Conservation (phyloP, 2,329 filamentous ascomycete genomes). For the Seiridium unicorne region DNA sequence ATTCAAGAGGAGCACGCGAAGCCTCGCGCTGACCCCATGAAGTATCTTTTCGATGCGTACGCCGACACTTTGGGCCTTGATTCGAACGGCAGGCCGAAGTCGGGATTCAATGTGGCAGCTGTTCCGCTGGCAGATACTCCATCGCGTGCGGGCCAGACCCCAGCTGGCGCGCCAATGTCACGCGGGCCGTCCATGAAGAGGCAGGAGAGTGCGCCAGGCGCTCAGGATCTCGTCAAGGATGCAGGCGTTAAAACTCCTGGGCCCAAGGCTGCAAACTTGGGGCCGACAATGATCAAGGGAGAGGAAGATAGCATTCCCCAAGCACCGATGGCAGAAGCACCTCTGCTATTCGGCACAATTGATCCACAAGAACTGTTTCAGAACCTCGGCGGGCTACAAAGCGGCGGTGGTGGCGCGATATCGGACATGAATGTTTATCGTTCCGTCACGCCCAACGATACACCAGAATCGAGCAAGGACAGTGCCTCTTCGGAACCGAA, state of each 20-base stretch:
- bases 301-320: constrained; percentile 19
- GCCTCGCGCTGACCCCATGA: constrained; percentile 52
- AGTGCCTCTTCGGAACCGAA: constrained; percentile 58
- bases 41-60: constrained; percentile 51
- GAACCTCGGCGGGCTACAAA: constrained; percentile 38
- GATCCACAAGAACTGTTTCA: constrained; percentile 51
- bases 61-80: constrained; percentile 50
- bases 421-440: constrained; percentile 53
- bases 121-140: constrained; percentile 37
- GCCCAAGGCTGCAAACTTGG: too few relatives aligned
- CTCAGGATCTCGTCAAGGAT: constrained; percentile 16
- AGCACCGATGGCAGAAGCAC: neutral
- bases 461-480: constrained; percentile 63
- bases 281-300: constrained; percentile 14
- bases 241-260: neutral
- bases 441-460: constrained; percentile 59
- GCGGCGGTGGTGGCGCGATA: constrained; percentile 44
- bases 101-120: constrained; percentile 28
- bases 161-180: constrained; percentile 47
- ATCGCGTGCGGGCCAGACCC: constrained; percentile 49
- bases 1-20: constrained; percentile 58
- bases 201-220: constrained; percentile 42
- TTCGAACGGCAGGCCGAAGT: constrained; percentile 42
- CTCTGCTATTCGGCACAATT: constrained; percentile 32
- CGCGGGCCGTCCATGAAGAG: constrained; percentile 50